Evolutionary conservation across 2,329 filamentous ascomycete species (phyloP).

Genomic region (Hypoxylon sp.): DNA sequence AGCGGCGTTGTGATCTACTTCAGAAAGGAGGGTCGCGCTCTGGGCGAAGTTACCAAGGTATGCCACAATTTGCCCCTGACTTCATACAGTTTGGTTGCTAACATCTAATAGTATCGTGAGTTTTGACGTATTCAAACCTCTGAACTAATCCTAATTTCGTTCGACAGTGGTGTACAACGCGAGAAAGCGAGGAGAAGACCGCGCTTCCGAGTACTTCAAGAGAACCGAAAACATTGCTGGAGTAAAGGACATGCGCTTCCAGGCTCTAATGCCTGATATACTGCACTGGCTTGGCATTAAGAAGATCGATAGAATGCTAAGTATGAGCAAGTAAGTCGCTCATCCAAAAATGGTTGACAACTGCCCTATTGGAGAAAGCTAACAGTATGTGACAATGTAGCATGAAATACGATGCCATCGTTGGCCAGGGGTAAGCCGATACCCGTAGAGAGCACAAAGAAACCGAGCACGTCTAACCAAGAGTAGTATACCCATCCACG

Average conservation of each 20-base stretch:
- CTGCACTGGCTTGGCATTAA: constrained; percentile 98
- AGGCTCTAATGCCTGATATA: constrained; percentile 97
- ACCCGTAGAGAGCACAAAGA: constrained; percentile 35
- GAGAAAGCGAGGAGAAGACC: constrained; percentile 80
- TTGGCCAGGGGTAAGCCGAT: constrained; percentile 75
- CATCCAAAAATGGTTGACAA: constrained; percentile 29
- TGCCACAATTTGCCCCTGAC: constrained; percentile 50
- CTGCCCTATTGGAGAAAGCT: constrained; percentile 24
- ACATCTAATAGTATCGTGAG: constrained; percentile 60
- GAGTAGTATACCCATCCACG: constrained; percentile 82
- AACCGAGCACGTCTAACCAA: constrained; percentile 42
- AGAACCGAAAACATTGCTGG: constrained; percentile 98
- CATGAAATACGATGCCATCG: constrained; percentile 93
- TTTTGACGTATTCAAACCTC: constrained; percentile 44
- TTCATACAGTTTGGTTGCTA: constrained; percentile 48
- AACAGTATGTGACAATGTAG: constrained; percentile 58
- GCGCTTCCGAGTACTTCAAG: constrained; percentile 93
- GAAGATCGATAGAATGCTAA: constrained; percentile 98
- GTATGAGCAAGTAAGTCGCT: constrained; percentile 88
- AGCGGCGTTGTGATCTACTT: constrained; percentile 98
- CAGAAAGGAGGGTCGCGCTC: constrained; percentile 93
- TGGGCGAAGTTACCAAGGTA: constrained; percentile 96
- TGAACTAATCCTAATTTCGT: constrained; percentile 40
- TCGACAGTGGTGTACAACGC: constrained; percentile 77
- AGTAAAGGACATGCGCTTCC: constrained; percentile 97